Percentiles rank a stretch among this genome's conserved stretches.
Conservation (phyloP, 2,329 filamentous ascomycete genomes). For the Davidsoniella eucalypti region DNA sequence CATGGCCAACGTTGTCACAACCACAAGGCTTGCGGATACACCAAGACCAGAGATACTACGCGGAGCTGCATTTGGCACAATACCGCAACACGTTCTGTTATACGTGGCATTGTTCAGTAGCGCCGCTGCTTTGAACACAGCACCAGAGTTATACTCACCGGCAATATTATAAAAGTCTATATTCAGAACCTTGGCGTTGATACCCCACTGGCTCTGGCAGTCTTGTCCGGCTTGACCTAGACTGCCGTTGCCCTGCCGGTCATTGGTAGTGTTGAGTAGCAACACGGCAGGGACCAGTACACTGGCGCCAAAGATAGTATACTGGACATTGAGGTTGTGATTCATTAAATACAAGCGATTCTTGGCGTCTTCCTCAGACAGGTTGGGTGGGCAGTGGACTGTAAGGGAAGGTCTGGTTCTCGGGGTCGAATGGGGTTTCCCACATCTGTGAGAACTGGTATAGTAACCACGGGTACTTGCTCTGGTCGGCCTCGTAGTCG, state of each 20-base stretch:
- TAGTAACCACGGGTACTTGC: slow-evolving; percentile 62
- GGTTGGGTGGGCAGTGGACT: slow-evolving; percentile 56
- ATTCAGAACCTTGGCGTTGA: slow-evolving; percentile 60
- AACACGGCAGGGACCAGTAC: slow-evolving; percentile 58
- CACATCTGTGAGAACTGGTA: slow-evolving; percentile 80
- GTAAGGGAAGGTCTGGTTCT: slow-evolving; percentile 52
- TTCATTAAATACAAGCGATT: slow-evolving; percentile 68
- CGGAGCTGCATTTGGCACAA: slow-evolving; percentile 16
- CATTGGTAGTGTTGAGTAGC: slow-evolving; percentile 56
- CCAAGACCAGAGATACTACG: slow-evolving; percentile 1
- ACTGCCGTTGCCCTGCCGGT: slow-evolving; percentile 44
- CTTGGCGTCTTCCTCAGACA: slow-evolving; percentile 38
- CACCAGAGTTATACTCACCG: slow-evolving; percentile 35
- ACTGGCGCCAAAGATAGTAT: slow-evolving; percentile 45
- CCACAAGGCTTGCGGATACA: not conserved
- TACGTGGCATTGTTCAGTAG: slow-evolving; percentile 58
- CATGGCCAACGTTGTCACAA: not conserved
- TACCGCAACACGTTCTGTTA: slow-evolving; percentile 39
- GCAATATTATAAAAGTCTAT: slow-evolving; percentile 75
- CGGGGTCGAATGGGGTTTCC: slow-evolving; percentile 75
- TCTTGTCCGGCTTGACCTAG: slow-evolving; percentile 47
- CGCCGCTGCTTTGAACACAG: slow-evolving; percentile 61
- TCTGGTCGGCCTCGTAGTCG: slow-evolving; percentile 73
- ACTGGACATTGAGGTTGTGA: slow-evolving; percentile 74
- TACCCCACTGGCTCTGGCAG: slow-evolving; percentile 45